Conservation (phyloP, 495 filamentous ascomycete genomes). For the Neurospora sp. region DNA sequence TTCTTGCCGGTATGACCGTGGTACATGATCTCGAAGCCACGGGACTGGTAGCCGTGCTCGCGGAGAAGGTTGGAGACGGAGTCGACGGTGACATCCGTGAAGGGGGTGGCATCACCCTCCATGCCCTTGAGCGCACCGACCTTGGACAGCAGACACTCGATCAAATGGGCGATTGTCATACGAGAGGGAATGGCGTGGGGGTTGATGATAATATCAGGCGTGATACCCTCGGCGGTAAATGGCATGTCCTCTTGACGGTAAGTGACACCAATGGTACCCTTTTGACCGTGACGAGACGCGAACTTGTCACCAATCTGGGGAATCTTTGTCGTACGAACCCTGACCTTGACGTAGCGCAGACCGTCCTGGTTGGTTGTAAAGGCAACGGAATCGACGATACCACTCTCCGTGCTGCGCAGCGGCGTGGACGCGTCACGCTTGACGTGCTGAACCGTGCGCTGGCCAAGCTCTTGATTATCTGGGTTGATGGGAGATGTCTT, state of each 20-base stretch:
- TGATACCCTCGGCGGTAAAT: slow-evolving; percentile 83
- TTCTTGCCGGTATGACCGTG: slow-evolving; percentile 95
- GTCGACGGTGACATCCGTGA: slow-evolving; percentile 95
- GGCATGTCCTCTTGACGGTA: slow-evolving; percentile 98
- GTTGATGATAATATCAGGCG: slow-evolving; percentile 96
- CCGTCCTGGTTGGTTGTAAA: slow-evolving; percentile 88
- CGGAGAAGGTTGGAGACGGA: slow-evolving; percentile 84
- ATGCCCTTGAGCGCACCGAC: slow-evolving; percentile 81
- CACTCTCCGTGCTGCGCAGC: slow-evolving; percentile 86
- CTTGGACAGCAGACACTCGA: slow-evolving; percentile 95
- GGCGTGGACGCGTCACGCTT: slow-evolving; percentile 94
- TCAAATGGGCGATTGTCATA: slow-evolving; percentile 99
- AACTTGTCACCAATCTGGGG: slow-evolving; percentile 99
- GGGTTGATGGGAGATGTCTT: slow-evolving; percentile 92
- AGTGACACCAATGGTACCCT: slow-evolving; percentile 97
- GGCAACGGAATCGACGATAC: slow-evolving; percentile 89
- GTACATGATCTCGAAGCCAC: slow-evolving; percentile 98
- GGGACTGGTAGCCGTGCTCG: slow-evolving; percentile 87
- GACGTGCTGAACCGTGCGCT: slow-evolving; percentile 76
- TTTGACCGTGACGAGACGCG: slow-evolving; percentile 96
- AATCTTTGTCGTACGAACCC: slow-evolving; percentile 93
- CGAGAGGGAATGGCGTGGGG: slow-evolving; percentile 98
- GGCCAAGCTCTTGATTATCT: slow-evolving; percentile 87
- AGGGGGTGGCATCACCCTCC: slow-evolving; percentile 95
- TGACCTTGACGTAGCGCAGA: slow-evolving; percentile 88